Percentiles rank a stretch among this genome's conserved stretches.
Evolutionary conservation across 2,329 filamentous ascomycete species (phyloP).

Genomic region (Verticillium albo-atrum): DNA sequence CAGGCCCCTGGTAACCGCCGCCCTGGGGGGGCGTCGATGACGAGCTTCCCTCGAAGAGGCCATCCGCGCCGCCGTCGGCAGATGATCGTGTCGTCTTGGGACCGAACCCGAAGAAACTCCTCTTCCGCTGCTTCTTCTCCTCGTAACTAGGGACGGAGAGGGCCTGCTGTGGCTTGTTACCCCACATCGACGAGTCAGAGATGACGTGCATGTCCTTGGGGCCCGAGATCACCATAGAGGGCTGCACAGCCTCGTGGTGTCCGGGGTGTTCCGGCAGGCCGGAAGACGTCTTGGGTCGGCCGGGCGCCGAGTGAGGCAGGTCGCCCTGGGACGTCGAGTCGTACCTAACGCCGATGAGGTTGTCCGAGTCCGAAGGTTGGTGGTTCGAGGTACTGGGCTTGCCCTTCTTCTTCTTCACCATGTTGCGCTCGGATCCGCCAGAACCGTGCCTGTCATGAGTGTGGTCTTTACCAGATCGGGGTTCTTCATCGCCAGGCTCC

Average conservation of each 20-base stretch:
- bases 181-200: slow-evolving; percentile 78
- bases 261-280: slow-evolving; percentile 25
- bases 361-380: slow-evolving; percentile 35
- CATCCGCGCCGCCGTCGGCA: slow-evolving; percentile 50
- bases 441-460: slow-evolving; percentile 36
- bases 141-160: slow-evolving; percentile 48
- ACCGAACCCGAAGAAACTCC: slow-evolving; percentile 69
- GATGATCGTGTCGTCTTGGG: slow-evolving; percentile 52
- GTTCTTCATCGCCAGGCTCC: slow-evolving; percentile 54
- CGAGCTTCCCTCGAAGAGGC: slow-evolving; percentile 43
- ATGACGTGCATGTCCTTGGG: slow-evolving; percentile 83
- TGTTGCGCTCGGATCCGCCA: slow-evolving; percentile 24
- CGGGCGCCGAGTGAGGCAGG: slow-evolving; percentile 37
- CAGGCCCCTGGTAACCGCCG: slow-evolving; percentile 44
- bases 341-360: slow-evolving; percentile 54
- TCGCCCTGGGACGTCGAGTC: slow-evolving; percentile 51
- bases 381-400: slow-evolving; percentile 27
- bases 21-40: slow-evolving; percentile 35
- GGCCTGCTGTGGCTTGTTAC: slow-evolving; percentile 60
- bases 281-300: slow-evolving; percentile 30
- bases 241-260: slow-evolving; percentile 20
- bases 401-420: slow-evolving; percentile 20
- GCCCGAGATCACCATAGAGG: slow-evolving; percentile 64
- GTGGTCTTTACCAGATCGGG: slow-evolving; percentile 13
- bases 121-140: slow-evolving; percentile 78